A percentile compares a stretch with the other conserved stretches of the same genome.
phyloP scores from a whole-genome alignment of 345 rosid species.

The Hibiscus mutabilis region DNA sequence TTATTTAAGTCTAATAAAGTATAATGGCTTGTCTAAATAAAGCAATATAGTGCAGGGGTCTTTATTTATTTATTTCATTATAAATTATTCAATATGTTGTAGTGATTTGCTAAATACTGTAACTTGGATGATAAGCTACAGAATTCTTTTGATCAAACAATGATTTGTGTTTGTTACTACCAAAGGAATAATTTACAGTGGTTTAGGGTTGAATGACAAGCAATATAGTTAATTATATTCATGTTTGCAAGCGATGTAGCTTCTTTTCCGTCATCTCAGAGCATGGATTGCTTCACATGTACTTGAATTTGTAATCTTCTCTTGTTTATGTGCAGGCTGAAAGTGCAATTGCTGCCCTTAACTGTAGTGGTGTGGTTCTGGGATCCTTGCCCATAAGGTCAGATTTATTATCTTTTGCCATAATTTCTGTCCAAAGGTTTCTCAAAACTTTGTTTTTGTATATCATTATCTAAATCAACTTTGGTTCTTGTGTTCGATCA shows the following conservation, averaged over 20 bases:
- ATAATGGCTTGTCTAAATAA: no score
- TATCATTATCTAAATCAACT: not conserved
- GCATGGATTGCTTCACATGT: not conserved
- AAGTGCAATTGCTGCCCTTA: constrained; percentile 92
- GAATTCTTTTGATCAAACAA: not conserved
- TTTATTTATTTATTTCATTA: no score
- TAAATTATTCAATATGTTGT: not conserved
- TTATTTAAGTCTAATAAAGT: no score
- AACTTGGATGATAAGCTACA: not conserved
- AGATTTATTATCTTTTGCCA: constrained; percentile 8
- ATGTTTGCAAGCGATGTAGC: not conserved
- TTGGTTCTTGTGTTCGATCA: constrained; percentile 21
- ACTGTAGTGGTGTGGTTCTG: constrained; percentile 86
- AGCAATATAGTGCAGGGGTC: no score
- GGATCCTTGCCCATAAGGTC: constrained; percentile 90
- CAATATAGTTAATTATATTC: not conserved
- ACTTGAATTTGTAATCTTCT: not conserved
- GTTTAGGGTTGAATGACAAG: not conserved
- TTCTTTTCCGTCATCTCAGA: not conserved
- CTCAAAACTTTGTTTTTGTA: not conserved
- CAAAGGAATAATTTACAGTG: not conserved
- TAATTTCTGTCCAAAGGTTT: not conserved
- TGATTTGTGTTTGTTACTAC: not conserved
- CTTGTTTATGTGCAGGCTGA: constrained; percentile 54
- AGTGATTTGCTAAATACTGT: not conserved